Base-by-base conservation (phyloP, 441 rosid genomes). In the Gossypium gossypioides region DNA sequence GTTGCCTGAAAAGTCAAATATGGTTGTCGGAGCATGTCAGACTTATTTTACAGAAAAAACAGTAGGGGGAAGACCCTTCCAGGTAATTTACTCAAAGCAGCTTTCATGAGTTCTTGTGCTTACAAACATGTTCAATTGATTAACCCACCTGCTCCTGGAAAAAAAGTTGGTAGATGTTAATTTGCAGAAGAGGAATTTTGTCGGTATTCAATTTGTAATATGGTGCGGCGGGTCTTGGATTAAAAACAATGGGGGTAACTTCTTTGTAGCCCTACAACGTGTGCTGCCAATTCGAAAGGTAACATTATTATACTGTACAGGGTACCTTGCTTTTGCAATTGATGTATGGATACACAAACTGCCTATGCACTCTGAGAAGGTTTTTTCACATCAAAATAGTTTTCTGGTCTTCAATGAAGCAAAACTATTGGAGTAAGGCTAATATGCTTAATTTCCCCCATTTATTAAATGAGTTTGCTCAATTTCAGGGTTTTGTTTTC, bases 21-120 rank as follows among this genome's bases (percentile, higher is more conserved):
- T 85, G 72, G 84, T 83, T 72, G 76, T 81, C 1, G 84, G 84
- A 81, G 91, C 91, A 52, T 86, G 89, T 80, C 93, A 88, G 74
- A 86, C 88, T 61, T 80, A 83, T 77, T 88, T 88, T 74, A 80
- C 74, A 4, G 84, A 85, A 19, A 69, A 71, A 71, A 79, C 81
- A 42, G 77, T 66, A 42, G 74, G 71, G 76, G 82, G 80, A 74
- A 85, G 83, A 71, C 78, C 80, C 50, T 88, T 85, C 76, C 87
- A 88, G 88, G 89, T 86, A 73, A 73, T 55, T 58, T 63, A 6
- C 44, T 51, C 18, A 60, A 64, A 60, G 18, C 27, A 42, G 54
- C 55, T 71, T 37, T 15, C 24, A 7, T 42, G 29, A 70, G 42
- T 16, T 21, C 10, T 16, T 57, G 7, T 75, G 40, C 48, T 29